phyloP scores from a whole-genome alignment of 148 eudicot species.

The Camellia granthamiana region DNA sequence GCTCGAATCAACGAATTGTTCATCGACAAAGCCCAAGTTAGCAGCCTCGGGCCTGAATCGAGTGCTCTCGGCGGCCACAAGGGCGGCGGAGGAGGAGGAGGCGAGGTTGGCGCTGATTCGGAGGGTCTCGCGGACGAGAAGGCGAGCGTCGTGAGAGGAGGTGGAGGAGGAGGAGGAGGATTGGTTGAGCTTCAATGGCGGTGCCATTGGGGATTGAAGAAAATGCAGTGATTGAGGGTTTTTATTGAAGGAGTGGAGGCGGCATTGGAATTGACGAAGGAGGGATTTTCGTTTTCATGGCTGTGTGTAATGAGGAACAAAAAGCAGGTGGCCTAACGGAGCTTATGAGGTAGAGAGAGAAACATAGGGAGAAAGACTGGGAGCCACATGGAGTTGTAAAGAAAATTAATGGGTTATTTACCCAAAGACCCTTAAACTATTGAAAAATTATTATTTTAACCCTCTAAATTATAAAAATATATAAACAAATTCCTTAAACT shows the following conservation, averaged over 20 bases:
- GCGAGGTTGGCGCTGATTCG: slow-evolving; percentile 77
- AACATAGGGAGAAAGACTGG: too few species aligned
- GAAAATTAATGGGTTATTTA: too few species aligned
- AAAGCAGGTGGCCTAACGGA: slow-evolving; percentile 17
- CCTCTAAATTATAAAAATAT: too few species aligned
- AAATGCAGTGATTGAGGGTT: neutral
- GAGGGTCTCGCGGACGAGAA: slow-evolving; percentile 75
- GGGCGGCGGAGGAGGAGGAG: slow-evolving; percentile 16
- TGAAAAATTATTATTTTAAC: too few species aligned
- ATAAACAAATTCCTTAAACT: too few species aligned
- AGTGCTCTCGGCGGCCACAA: slow-evolving; percentile 21
- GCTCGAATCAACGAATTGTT: slow-evolving; percentile 59
- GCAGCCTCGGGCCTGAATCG: slow-evolving; percentile 23
- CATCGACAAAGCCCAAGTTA: slow-evolving; percentile 44
- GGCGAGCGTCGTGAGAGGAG: slow-evolving; percentile 53
- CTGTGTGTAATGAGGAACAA: neutral
- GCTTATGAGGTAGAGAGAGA: slow-evolving; percentile 13
- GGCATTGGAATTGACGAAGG: slow-evolving; percentile 20
- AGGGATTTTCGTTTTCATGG: neutral
- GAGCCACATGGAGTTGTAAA: too few species aligned
- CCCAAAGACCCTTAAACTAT: too few species aligned
- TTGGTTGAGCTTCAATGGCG: slow-evolving; percentile 57
- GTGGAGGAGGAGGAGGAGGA: slow-evolving; percentile 41
- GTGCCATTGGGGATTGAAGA: slow-evolving; percentile 25
- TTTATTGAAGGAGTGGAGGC: slow-evolving; percentile 11